Conservation (phyloP, 2,329 filamentous ascomycete species). For the Acephala macrosclerotiorum region DNA sequence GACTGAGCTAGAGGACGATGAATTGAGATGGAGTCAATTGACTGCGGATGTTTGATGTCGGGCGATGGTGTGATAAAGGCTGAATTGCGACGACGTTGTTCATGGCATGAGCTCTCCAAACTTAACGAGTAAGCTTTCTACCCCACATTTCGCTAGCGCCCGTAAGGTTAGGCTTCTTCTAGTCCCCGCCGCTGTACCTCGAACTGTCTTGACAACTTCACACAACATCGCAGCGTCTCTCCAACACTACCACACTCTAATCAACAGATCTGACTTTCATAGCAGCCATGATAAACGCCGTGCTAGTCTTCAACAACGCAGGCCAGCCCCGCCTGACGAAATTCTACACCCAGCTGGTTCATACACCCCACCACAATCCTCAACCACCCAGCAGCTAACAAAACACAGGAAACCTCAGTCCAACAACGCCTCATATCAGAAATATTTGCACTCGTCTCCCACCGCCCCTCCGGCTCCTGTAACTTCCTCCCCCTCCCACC, state of each 20-base stretch:
- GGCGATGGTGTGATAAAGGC: neutral
- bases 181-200: neutral
- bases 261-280: neutral
- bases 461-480: constrained; percentile 89
- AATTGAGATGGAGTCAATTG: constrained; percentile 9
- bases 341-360: constrained; percentile 96
- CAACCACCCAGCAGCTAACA: constrained; percentile 21
- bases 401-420: constrained; percentile 85
- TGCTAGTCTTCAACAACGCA: constrained; percentile 98
- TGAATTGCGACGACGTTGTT: constrained; percentile 5
- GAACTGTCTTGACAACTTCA: neutral
- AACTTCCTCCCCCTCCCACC: constrained; percentile 90
- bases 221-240: neutral
- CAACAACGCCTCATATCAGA: constrained; percentile 97
- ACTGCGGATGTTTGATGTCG: neutral
- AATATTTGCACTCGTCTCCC: constrained; percentile 95
- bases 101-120: constrained; percentile 12
- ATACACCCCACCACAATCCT: constrained; percentile 29
- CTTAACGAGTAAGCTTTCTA: constrained; percentile 17
- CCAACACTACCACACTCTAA: neutral
- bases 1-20: constrained; percentile 13
- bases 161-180: constrained; percentile 20
- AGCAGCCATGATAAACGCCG: constrained; percentile 89
- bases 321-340: constrained; percentile 96
- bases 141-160: constrained; percentile 28